A percentile compares a stretch with the other conserved stretches of the same genome.
phyloP scores from a whole-genome alignment of 116 monocot species.

The Phalaenopsis hybrid region DNA sequence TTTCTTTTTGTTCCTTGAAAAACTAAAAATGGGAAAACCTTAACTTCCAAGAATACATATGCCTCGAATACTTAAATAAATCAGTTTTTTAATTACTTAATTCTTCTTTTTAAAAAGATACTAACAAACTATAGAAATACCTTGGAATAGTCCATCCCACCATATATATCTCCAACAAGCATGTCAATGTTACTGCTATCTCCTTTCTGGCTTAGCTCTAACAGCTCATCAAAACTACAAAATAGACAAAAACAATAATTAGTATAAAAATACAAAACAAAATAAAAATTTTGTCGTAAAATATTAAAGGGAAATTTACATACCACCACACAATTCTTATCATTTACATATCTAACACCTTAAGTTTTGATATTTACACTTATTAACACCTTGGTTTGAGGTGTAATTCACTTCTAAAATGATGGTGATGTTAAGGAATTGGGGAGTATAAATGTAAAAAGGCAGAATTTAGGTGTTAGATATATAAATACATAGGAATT shows the following conservation, averaged over 20 bases:
- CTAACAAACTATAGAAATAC: conserved; percentile 22
- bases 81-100: background rate
- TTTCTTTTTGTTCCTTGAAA: background rate
- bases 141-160: conserved; percentile 95
- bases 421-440: too few relatives aligned
- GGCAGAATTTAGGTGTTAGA: too few relatives aligned
- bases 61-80: background rate
- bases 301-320: background rate
- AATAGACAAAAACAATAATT: conserved; percentile 7
- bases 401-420: too few relatives aligned
- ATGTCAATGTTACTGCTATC: conserved; percentile 90
- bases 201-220: conserved; percentile 91
- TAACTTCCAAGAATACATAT: background rate
- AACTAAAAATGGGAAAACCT: background rate
- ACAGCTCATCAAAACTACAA: conserved; percentile 88
- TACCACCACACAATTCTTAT: too few relatives aligned
- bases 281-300: background rate
- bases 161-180: conserved; percentile 99
- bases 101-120: background rate
- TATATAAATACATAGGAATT: too few relatives aligned
- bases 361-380: too few relatives aligned
- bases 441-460: too few relatives aligned
- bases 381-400: too few relatives aligned
- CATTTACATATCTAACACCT: too few relatives aligned
- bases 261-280: conserved; percentile 9